Base-by-base conservation (phyloP, 1,139 yeast genomes). In the Zygosaccharomyces pseudobailii region DNA sequence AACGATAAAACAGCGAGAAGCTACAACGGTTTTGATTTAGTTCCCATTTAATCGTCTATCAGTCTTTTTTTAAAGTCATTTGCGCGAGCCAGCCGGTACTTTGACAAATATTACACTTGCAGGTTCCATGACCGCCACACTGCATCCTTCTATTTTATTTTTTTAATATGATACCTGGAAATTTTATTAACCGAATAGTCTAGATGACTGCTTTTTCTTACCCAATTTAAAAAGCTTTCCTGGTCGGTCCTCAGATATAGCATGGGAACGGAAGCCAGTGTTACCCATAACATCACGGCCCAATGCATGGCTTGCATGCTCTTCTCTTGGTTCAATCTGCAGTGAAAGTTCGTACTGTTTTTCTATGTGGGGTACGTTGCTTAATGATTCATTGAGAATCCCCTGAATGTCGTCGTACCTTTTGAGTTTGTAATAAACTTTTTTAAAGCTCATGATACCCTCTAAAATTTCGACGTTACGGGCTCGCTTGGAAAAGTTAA, bases 271-370 rank as follows among this genome's bases (percentile, higher is more conserved):
- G 36, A 36, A 42, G 21, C 43, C 36, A 5, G 36, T 42, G 19
- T 47, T 48, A n/a, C 44, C 51, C 32, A 45, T 36, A 27, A 43
- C 40, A 8, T 43, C 47, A 22, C 40, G 40, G n/a, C 31, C 49
- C 10, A 44, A 24, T 19, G 51, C 34, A 10, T 51, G 50, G 21
- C 48, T 36, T 10, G 67, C 49, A 20, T 56, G 62, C 17, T 57
- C 72, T 13, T 71, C 79, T 53, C 92, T 72, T 6, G 96, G 95
- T 66, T 88, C 97, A 54, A 85, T 71, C 33, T 74, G 72, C 57
- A 88, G 70, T 1, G 95, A 86, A 50, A 82, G 70, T 55, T 84
- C 85, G 62, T 89, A 89, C 65, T 87, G 88, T 49, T 82, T 87
- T 51, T 87, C 95, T 53, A 87, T 85, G 22, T 86, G 80, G 3